phyloP scores from a whole-genome alignment of 768 basidiomycete genomes.

The Russula dissimulans region DNA sequence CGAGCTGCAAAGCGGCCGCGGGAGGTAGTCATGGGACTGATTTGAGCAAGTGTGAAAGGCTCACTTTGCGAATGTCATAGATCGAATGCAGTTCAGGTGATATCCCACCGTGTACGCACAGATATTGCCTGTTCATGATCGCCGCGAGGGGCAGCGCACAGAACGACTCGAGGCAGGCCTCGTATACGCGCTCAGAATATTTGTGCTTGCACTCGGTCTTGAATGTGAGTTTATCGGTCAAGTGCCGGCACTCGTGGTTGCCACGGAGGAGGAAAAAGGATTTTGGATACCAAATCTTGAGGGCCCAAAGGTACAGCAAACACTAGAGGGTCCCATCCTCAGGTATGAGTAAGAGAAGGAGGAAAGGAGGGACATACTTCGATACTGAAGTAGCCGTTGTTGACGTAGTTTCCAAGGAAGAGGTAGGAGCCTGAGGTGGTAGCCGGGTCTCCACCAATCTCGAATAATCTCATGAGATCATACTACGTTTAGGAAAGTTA shows the following conservation, averaged over 20 bases:
- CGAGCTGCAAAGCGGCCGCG: constrained; percentile 46
- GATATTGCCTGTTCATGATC: constrained; percentile 98
- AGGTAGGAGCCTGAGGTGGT: constrained; percentile 51
- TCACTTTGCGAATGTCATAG: constrained; percentile 82
- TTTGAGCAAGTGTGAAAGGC: constrained; percentile 23
- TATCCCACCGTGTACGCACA: constrained; percentile 96
- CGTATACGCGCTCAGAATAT: constrained; percentile 93
- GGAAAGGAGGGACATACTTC: constrained; percentile 35
- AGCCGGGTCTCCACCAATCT: constrained; percentile 65
- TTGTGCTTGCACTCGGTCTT: constrained; percentile 99
- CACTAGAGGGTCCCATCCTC: constrained; percentile 46
- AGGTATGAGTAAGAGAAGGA: neutral
- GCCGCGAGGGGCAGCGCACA: constrained; percentile 92
- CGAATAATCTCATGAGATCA: constrained; percentile 73
- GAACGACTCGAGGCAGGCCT: constrained; percentile 97
- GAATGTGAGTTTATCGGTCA: constrained; percentile 99
- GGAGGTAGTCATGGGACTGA: neutral
- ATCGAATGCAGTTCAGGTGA: constrained; percentile 92
- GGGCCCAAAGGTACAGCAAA: constrained; percentile 91
- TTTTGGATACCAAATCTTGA: constrained; percentile 99
- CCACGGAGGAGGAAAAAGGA: constrained; percentile 94
- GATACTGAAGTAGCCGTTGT: constrained; percentile 68
- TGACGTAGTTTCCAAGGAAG: constrained; percentile 69
- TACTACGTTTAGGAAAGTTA: constrained; percentile 35
- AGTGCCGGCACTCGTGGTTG: constrained; percentile 97